Evolutionary conservation across 129 eudicot species (phyloP).

Genomic region (Oenanthe sinensis): DNA sequence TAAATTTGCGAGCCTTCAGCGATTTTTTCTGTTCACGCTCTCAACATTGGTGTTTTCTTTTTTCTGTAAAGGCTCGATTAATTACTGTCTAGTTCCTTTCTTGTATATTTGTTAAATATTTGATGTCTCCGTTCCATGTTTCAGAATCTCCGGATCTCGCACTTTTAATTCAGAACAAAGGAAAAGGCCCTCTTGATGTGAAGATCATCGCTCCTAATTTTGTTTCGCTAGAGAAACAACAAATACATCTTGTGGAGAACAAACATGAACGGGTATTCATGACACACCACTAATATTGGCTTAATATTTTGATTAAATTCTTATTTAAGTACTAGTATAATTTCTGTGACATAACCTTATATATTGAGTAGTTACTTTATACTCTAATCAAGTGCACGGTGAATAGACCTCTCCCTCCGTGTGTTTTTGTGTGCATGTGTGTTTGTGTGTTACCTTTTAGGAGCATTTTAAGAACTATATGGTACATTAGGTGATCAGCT

Average conservation of each 20-base stretch:
- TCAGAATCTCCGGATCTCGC: slow-evolving; percentile 78
- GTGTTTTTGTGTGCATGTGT: not conserved
- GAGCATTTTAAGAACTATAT: not conserved
- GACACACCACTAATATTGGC: not conserved
- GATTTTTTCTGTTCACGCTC: not conserved
- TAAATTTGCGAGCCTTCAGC: not conserved
- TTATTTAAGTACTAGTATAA: not conserved
- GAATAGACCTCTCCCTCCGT: not conserved
- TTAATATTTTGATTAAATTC: not conserved
- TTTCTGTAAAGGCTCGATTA: not conserved
- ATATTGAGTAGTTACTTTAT: not conserved
- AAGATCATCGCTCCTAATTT: slow-evolving; percentile 59
- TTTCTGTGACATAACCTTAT: not conserved
- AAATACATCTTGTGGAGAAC: slow-evolving; percentile 56
- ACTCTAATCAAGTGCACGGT: not conserved
- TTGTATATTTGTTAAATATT: not conserved
- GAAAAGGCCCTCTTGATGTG: slow-evolving; percentile 45
- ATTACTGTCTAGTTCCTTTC: not conserved
- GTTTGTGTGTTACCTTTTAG: not conserved
- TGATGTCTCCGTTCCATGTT: slow-evolving; percentile 15
- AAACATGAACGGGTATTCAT: slow-evolving; percentile 45
- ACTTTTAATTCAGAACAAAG: slow-evolving; percentile 71
- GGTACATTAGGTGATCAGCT: not conserved
- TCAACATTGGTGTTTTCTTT: not conserved
- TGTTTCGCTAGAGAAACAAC: slow-evolving; percentile 56